A percentile compares a stretch with the other conserved stretches of the same genome.
Evolutionary conservation across 106 monocot genomes (phyloP).

Genomic region (Phalaenopsis equestris): DNA sequence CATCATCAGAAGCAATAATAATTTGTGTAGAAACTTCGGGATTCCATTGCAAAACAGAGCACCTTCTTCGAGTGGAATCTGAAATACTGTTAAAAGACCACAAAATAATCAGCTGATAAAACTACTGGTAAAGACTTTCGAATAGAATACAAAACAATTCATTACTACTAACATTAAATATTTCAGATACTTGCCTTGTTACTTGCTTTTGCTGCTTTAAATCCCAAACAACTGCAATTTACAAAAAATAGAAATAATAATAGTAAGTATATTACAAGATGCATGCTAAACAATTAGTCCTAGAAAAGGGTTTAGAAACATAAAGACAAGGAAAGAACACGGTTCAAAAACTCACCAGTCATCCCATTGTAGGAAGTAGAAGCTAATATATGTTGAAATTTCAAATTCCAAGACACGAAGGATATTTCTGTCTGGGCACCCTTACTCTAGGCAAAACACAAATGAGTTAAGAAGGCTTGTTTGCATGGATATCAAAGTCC

Average conservation of each 20-base stretch:
- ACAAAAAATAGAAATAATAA: not conserved
- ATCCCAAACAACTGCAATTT: slow-evolving; percentile 89
- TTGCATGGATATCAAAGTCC: not conserved
- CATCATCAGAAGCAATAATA: slow-evolving; percentile 91
- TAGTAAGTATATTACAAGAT: not conserved
- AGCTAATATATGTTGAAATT: slow-evolving; percentile 82
- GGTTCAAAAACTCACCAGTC: slow-evolving; percentile 35
- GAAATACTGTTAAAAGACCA: slow-evolving; percentile 52
- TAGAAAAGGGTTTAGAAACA: not conserved
- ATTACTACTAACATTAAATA: not conserved
- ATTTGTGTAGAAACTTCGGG: slow-evolving; percentile 89
- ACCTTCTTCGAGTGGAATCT: slow-evolving; percentile 70
- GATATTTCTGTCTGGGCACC: slow-evolving; percentile 83
- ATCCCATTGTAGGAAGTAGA: slow-evolving; percentile 89
- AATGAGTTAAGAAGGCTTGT: not conserved
- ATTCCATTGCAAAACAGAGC: slow-evolving; percentile 99
- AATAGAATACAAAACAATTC: not conserved
- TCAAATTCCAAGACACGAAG: slow-evolving; percentile 87
- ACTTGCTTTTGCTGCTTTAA: slow-evolving; percentile 70
- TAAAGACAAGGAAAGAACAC: not conserved
- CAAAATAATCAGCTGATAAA: slow-evolving; percentile 7
- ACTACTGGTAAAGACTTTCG: not conserved
- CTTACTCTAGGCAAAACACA: slow-evolving; percentile 36
- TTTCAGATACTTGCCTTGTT: slow-evolving; percentile 51
- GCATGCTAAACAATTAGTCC: not conserved